Evolutionary conservation across 306 rosid species (phyloP), one percentile per base, ranked within the genome.

Genomic region (Rosa persica): DNA sequence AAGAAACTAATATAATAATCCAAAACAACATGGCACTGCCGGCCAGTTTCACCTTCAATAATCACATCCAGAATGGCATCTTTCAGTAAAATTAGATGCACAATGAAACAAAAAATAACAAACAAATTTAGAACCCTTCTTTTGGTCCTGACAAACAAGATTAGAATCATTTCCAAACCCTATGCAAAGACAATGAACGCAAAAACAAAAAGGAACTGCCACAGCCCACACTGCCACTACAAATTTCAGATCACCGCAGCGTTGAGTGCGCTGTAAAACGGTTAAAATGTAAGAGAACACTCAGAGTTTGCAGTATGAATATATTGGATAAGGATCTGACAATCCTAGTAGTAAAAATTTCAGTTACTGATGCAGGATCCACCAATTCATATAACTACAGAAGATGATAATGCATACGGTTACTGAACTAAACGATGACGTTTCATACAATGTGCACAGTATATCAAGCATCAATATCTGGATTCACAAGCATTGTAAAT

Each of bases 21-120:
- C 51, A 51, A 46, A 43, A 25, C 57, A 64, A 74, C 70, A 65
- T 40, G 79, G 23, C 74, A 30, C 8, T 71, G 67, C 40, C 5
- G 48, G 57, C 62, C 68, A 79, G 55, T 44, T 57, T 66, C 48
- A 73, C 43, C 27, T 40, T n/a, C 43, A 67, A 62, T 75, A 3
- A 23, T 42, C 69, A 17, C 36, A 60, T 44, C 58, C 46, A 75
- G 20, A 46, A 40, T 38, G 13, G n/a, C 27, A 19, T 66, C 25
- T 15, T 1, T 47, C 38, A 16, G 46, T 36, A 65, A 65, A 66
- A 36, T 8, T 19, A 17, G 27, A 66, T 11, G 22, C 12, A 60
- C 43, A 5, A 57, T 16, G 19, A 2, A 23, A 58, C 78, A 42
- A 74, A 74, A 58, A 74, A 30, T 58, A 58, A 10, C 25, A 0